These are phyloP conservation scores for Chlorella sp. DNA, from an alignment of 139 green algal genomes.

Conservation along the genomic window DNA sequence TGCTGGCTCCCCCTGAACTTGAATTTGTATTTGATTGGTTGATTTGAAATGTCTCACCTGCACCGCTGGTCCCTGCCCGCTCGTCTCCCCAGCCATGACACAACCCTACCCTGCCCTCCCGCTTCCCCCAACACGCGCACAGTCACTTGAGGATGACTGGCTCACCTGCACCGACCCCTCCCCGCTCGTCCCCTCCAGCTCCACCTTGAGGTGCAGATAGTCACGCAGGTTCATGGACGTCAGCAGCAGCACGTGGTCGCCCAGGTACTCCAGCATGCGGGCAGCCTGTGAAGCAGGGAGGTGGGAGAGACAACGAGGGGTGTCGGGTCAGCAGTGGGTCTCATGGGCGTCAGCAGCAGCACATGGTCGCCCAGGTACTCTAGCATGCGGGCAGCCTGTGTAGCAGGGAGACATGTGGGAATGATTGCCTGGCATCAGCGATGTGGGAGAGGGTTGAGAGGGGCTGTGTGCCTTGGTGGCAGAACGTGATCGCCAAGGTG, in stretches of 20 bases:
- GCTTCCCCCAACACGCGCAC: background rate
- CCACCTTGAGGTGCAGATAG: constrained; percentile 65
- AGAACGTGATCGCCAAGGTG: too few relatives aligned
- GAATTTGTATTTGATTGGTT: too few relatives aligned
- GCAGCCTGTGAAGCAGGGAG: constrained; percentile 34
- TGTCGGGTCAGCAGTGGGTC: too few relatives aligned
- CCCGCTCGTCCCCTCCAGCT: constrained; percentile 63
- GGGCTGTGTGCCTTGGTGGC: too few relatives aligned
- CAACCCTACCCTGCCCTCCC: too few relatives aligned
- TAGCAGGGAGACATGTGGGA: background rate
- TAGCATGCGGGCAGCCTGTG: background rate
- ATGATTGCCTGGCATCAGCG: background rate
- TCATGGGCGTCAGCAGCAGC: background rate
- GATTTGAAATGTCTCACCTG: too few relatives aligned
- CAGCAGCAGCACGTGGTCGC: constrained; percentile 57
- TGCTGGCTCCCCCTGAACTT: too few relatives aligned
- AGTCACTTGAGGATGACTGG: too few relatives aligned
- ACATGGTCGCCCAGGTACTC: background rate
- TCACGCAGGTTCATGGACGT: constrained; percentile 67
- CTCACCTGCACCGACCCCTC: constrained; percentile 54
- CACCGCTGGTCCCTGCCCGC: too few relatives aligned
- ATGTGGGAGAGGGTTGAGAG: too few relatives aligned
- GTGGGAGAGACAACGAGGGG: background rate
- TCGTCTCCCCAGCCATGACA: too few relatives aligned
- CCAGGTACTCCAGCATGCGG: constrained; percentile 60